Percentiles rank a stretch among this genome's conserved stretches.
These are phyloP conservation scores for Pichia sp. DNA, from an alignment of 1,139 yeast species.

Conservation along the genomic window DNA sequence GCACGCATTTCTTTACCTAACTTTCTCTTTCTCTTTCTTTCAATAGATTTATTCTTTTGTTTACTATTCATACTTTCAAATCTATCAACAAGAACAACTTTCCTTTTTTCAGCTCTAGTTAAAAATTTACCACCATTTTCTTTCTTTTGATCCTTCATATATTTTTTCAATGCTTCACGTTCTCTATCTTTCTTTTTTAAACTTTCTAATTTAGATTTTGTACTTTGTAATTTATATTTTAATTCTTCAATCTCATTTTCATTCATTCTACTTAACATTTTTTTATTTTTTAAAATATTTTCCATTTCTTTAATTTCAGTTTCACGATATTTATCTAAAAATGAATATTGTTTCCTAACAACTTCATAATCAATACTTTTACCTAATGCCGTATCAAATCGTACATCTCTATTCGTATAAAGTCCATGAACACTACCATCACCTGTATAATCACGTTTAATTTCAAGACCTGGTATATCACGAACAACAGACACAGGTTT, in stretches of 20 bases:
- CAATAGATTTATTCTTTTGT: constrained; percentile 84
- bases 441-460: constrained; percentile 28
- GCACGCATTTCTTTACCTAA: constrained; percentile 85
- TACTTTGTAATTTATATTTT: constrained; percentile 48
- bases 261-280: constrained; percentile 39
- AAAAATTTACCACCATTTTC: constrained; percentile 46
- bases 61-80: constrained; percentile 76
- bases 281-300: constrained; percentile 49
- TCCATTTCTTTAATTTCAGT: constrained; percentile 61
- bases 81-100: constrained; percentile 80
- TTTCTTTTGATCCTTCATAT: constrained; percentile 36
- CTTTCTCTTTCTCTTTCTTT: constrained; percentile 88
- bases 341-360: constrained; percentile 71
- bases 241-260: constrained; percentile 49
- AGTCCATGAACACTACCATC: constrained; percentile 24
- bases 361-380: constrained; percentile 57
- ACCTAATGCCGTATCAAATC: constrained; percentile 88
- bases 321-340: constrained; percentile 78
- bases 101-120: constrained; percentile 76
- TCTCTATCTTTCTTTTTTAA: constrained; percentile 73
- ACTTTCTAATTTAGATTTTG: constrained; percentile 72
- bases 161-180: constrained; percentile 49
- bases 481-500: constrained; percentile 63
- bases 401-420: constrained; percentile 57
- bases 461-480: constrained; percentile 62